These are phyloP conservation scores for Pythium brachiatum DNA, from an alignment of 352 stramenopile genomes.

Conservation along the genomic window DNA sequence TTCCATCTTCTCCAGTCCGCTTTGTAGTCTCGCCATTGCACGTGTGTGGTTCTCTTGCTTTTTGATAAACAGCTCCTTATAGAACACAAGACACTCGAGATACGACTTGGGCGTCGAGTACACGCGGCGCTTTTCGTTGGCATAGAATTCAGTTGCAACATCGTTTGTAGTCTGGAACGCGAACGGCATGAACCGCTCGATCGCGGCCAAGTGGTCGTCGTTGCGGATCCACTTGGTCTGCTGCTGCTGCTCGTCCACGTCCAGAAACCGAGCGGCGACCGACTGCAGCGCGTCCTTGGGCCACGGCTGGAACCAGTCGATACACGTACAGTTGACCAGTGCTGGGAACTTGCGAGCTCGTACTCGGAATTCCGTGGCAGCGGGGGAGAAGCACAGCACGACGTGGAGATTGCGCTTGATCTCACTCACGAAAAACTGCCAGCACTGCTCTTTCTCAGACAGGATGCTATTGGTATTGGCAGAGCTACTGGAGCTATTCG, in stretches of 20 bases:
- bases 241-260: constrained; percentile 40
- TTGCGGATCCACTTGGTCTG: constrained; percentile 26
- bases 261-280: constrained; percentile 86
- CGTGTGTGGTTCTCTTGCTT: constrained; percentile 58
- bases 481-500: constrained; percentile 1
- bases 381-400: constrained; percentile 93
- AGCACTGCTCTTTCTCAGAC: constrained; percentile 91
- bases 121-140: constrained; percentile 77
- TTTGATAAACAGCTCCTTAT: constrained; percentile 66
- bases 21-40: constrained; percentile 83
- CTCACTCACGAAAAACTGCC: constrained; percentile 89
- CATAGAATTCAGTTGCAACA: constrained; percentile 75
- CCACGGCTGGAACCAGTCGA: constrained; percentile 94
- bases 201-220: constrained; percentile 52
- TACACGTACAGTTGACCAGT: constrained; percentile 92
- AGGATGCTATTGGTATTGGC: constrained; percentile 42
- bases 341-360: constrained; percentile 92
- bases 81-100: constrained; percentile 90
- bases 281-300: constrained; percentile 89
- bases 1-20: constrained; percentile 89
- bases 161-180: constrained; percentile 92
- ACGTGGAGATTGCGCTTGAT: constrained; percentile 94
- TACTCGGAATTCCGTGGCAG: constrained; percentile 85
- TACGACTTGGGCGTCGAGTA: constrained; percentile 95
- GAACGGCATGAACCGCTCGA: constrained; percentile 92